phyloP scores from a whole-genome alignment of 2,329 filamentous ascomycete species.

The Neofusicoccum umdonicola region DNA sequence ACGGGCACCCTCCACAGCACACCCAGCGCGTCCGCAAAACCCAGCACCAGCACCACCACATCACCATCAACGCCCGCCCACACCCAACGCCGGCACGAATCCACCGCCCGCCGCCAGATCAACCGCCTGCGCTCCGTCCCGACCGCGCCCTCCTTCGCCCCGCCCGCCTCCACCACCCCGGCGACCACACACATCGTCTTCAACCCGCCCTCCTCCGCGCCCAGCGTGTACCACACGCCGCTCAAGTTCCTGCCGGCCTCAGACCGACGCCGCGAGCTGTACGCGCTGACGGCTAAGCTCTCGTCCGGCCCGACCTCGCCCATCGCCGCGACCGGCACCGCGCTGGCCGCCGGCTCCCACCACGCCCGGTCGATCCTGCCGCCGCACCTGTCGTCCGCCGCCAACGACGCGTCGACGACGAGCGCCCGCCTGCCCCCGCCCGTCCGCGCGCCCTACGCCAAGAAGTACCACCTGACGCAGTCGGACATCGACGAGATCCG shows the following conservation, averaged over 20 bases:
- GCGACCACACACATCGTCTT: constrained; percentile 52
- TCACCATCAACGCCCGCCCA: neutral
- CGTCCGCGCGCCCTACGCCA: constrained; percentile 51
- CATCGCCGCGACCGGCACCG: constrained; percentile 31
- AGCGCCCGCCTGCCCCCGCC: constrained; percentile 43
- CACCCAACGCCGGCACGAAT: constrained; percentile 12
- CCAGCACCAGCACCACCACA: neutral
- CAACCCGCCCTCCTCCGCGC: constrained; percentile 64
- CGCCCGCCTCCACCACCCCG: constrained; percentile 38
- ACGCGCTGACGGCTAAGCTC: constrained; percentile 30
- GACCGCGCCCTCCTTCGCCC: neutral
- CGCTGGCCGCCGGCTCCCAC: constrained; percentile 11
- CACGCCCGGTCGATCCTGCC: constrained; percentile 21
- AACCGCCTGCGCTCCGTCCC: constrained; percentile 10
- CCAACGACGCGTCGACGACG: constrained; percentile 23
- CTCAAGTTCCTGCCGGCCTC: constrained; percentile 61
- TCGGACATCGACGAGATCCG: constrained; percentile 61
- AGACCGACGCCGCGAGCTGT: constrained; percentile 54
- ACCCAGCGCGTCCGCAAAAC: neutral
- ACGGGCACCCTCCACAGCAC: neutral
- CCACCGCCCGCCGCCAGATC: constrained; percentile 6
- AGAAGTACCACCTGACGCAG: constrained; percentile 60
- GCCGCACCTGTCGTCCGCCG: constrained; percentile 20
- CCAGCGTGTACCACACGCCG: constrained; percentile 64
- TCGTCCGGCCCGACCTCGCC: constrained; percentile 24